phyloP scores from a whole-genome alignment of 2,329 filamentous ascomycete species.

The Fusarium mangiferae region DNA sequence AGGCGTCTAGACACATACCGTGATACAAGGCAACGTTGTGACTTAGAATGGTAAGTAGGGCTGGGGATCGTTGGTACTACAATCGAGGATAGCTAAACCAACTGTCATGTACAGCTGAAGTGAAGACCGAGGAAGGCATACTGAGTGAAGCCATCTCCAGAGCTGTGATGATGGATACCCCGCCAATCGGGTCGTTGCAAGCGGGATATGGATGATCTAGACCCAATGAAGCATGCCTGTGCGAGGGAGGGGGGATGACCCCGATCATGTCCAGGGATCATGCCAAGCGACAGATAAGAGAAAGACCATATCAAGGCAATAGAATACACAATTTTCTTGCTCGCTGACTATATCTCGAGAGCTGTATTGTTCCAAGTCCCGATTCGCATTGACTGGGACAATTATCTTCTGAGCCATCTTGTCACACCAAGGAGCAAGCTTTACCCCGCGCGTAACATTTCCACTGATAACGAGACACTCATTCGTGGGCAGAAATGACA shows the following conservation, averaged over 20 bases:
- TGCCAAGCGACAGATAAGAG: neutral
- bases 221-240: neutral
- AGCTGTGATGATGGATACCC: neutral
- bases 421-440: neutral
- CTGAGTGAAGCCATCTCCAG: neutral
- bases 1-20: too few species aligned
- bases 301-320: neutral
- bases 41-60: neutral
- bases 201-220: neutral
- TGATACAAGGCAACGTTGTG: neutral
- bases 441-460: neutral
- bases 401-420: neutral
- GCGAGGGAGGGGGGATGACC: neutral
- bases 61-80: neutral
- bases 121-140: neutral
- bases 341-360: neutral
- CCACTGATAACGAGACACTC: neutral
- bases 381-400: neutral
- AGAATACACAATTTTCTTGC: neutral
- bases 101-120: neutral
- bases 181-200: neutral
- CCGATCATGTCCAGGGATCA: neutral
- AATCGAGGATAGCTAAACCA: too few species aligned
- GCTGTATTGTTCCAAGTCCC: accelerated
- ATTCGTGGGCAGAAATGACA: neutral